Percentiles rank a stretch among this genome's conserved stretches.
phyloP scores from a whole-genome alignment of 441 rosid species.

The Omphalea diandra region DNA sequence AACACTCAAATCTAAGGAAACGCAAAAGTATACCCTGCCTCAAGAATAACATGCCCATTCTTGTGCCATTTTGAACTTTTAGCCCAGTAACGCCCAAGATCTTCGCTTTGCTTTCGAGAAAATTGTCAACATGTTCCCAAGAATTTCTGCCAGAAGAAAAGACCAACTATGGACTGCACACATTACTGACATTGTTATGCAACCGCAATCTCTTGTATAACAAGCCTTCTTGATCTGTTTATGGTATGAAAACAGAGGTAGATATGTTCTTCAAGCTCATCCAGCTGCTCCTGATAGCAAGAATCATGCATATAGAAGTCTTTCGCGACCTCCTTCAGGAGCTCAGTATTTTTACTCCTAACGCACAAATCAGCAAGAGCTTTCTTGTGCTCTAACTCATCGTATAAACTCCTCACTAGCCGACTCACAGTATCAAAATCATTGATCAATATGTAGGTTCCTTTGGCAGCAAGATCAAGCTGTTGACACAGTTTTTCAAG shows the following conservation, averaged over 20 bases:
- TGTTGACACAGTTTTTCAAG: conserved; percentile 45
- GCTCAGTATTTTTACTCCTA: conserved; percentile 46
- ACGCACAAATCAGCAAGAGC: conserved; percentile 49
- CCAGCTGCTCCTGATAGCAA: conserved; percentile 54
- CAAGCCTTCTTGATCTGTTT: conserved; percentile 68
- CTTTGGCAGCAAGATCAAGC: conserved; percentile 75
- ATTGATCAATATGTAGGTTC: conserved; percentile 56
- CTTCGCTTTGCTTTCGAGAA: neutral
- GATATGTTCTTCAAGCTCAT: conserved; percentile 72
- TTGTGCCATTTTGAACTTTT: neutral
- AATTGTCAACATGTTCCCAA: neutral
- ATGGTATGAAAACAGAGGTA: conserved; percentile 70
- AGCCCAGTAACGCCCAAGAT: neutral
- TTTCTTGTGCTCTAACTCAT: conserved; percentile 64
- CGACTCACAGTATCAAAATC: conserved; percentile 65
- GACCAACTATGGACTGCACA: neutral
- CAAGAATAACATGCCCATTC: neutral
- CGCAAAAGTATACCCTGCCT: neutral
- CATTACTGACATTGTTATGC: conserved; percentile 12
- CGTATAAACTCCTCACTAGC: conserved; percentile 49
- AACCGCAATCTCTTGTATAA: conserved; percentile 44
- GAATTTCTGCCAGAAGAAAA: neutral
- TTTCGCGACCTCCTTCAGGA: conserved; percentile 51
- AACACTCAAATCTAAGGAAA: neutral
- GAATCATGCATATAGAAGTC: conserved; percentile 44